phyloP scores from a whole-genome alignment of 345 rosid species.

The Sisymbrium irio region DNA sequence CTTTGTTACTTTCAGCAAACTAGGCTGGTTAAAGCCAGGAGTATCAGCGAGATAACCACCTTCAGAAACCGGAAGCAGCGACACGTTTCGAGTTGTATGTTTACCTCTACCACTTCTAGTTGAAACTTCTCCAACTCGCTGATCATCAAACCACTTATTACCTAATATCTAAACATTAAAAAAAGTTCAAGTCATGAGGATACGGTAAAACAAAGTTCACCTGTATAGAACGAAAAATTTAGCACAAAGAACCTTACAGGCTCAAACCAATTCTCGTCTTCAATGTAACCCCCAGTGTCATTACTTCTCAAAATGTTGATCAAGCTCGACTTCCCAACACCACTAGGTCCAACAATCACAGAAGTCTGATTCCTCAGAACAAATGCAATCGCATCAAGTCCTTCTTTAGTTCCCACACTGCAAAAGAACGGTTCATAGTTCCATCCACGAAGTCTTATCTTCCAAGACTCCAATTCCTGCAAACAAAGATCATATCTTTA shows the following conservation, averaged over 20 bases:
- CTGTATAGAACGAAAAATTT: neutral
- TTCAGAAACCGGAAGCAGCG: constrained; percentile 66
- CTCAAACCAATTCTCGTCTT: constrained; percentile 62
- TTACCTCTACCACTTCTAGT: constrained; percentile 82
- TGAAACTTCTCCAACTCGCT: constrained; percentile 84
- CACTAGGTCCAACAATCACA: constrained; percentile 98
- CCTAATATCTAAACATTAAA: constrained; percentile 49
- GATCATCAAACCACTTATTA: constrained; percentile 79
- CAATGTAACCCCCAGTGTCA: constrained; percentile 36
- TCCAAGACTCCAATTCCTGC: constrained; percentile 68
- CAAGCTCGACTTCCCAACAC: constrained; percentile 94
- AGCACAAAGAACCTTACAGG: constrained; percentile 53
- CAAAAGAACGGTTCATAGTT: constrained; percentile 82
- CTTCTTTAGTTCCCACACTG: constrained; percentile 64
- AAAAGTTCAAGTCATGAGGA: neutral
- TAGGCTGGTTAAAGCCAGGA: constrained; percentile 94
- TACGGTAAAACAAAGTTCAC: neutral
- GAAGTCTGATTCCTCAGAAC: constrained; percentile 68
- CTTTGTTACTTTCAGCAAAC: constrained; percentile 84
- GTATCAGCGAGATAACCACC: constrained; percentile 95
- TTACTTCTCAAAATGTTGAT: constrained; percentile 73
- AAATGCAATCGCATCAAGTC: constrained; percentile 62
- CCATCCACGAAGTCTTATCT: constrained; percentile 61
- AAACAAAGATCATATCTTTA: constrained; percentile 1
- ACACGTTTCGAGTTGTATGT: constrained; percentile 86